These are phyloP conservation scores for Penicillium longicatenatum DNA, from an alignment of 495 filamentous ascomycete genomes.

Conservation along the genomic window DNA sequence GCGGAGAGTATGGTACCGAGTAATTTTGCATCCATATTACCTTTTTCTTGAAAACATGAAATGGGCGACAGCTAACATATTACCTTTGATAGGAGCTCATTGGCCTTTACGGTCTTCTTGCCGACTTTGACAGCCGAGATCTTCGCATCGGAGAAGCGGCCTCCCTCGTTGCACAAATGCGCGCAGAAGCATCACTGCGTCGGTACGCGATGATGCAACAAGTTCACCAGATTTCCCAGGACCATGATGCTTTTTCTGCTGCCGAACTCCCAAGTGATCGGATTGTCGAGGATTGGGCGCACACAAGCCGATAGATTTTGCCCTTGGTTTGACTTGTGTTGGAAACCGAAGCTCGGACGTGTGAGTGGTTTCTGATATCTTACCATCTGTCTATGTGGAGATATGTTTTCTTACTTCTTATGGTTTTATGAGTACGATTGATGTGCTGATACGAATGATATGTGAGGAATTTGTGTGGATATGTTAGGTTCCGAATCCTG, in stretches of 20 bases:
- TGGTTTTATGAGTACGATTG: no score
- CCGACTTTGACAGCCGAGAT: neutral
- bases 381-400: no score
- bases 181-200: conserved; percentile 1
- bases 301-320: neutral
- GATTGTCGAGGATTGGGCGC: neutral
- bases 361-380: neutral
- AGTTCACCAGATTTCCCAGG: neutral
- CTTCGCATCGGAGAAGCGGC: neutral
- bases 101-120: neutral
- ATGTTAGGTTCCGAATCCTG: no score
- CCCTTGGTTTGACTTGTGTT: neutral
- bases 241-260: neutral
- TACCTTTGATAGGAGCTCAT: conserved; percentile 3
- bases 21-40: conserved; percentile 1
- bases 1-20: conserved; percentile 10
- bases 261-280: neutral
- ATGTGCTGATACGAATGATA: no score
- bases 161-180: neutral
- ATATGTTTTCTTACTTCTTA: no score
- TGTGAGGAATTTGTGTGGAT: no score
- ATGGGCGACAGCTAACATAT: neutral
- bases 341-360: neutral
- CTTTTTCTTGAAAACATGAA: neutral
- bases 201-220: conserved; percentile 3